Evolutionary conservation across 2,329 filamentous ascomycete genomes (phyloP).

Genomic region (Aspergillus sojae): DNA sequence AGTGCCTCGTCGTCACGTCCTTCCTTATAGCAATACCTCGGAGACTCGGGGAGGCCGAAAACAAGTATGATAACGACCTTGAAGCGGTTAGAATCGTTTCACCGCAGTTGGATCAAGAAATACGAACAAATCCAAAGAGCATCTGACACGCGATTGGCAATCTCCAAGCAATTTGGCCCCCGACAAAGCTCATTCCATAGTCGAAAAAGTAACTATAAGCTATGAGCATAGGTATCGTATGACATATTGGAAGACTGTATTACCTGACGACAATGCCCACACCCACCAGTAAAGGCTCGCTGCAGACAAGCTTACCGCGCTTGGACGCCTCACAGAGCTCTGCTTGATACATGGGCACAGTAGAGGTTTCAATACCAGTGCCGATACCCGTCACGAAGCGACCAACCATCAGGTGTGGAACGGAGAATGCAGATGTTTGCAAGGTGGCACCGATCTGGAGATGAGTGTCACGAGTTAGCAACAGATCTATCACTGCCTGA

Average conservation of each 20-base stretch:
- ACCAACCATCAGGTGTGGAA: conserved; percentile 44
- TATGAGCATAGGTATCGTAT: neutral
- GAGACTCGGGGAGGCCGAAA: conserved; percentile 38
- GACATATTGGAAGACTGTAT: neutral
- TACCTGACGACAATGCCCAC: conserved; percentile 41
- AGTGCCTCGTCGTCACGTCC: conserved; percentile 36
- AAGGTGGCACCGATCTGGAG: conserved; percentile 35
- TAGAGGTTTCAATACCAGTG: conserved; percentile 48
- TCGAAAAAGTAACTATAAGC: conserved; percentile 31
- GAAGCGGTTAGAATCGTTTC: neutral
- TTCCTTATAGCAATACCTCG: conserved; percentile 49
- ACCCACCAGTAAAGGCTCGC: conserved; percentile 43
- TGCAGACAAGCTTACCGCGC: conserved; percentile 48
- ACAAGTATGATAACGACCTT: conserved; percentile 21
- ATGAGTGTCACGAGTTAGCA: too few relatives aligned
- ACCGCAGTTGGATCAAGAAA: conserved; percentile 20
- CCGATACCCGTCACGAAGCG: conserved; percentile 55
- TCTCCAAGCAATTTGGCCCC: conserved; percentile 50
- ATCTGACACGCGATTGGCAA: conserved; percentile 52
- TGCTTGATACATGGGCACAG: conserved; percentile 46
- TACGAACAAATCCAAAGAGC: conserved; percentile 47
- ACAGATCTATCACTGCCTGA: neutral
- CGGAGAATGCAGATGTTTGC: conserved; percentile 35
- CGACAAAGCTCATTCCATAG: conserved; percentile 39
- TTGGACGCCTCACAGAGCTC: conserved; percentile 49